Evolutionary conservation across 2,329 filamentous ascomycete species (phyloP).

Genomic region (Knoxdaviesia capensis): DNA sequence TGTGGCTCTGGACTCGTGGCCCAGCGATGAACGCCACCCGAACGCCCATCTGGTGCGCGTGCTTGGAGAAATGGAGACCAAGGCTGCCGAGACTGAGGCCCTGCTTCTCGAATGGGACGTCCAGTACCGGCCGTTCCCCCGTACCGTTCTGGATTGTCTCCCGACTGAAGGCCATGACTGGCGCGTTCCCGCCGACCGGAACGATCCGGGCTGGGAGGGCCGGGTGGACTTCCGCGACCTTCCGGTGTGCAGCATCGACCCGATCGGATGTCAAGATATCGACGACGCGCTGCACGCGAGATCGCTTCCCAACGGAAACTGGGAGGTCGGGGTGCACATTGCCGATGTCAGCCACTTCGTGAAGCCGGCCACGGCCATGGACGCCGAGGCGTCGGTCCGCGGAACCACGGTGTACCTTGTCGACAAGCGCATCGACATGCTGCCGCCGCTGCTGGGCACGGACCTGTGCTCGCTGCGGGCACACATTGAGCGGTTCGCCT

Average conservation of each 20-base stretch:
- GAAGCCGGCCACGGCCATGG: slow-evolving; percentile 93
- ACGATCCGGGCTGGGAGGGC: slow-evolving; percentile 73
- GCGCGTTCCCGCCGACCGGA: slow-evolving; percentile 63
- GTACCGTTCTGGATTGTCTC: slow-evolving; percentile 83
- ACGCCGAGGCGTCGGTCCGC: slow-evolving; percentile 78
- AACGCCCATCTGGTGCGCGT: slow-evolving; percentile 87
- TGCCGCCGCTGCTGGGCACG: slow-evolving; percentile 87
- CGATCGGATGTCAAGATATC: slow-evolving; percentile 89
- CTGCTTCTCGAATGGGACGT: slow-evolving; percentile 90
- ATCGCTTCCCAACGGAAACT: slow-evolving; percentile 75
- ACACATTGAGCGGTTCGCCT: slow-evolving; percentile 85
- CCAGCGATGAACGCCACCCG: slow-evolving; percentile 79
- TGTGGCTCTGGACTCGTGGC: slow-evolving; percentile 90
- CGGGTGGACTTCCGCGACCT: slow-evolving; percentile 68
- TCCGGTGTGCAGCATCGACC: slow-evolving; percentile 93
- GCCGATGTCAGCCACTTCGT: slow-evolving; percentile 99
- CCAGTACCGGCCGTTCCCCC: slow-evolving; percentile 92
- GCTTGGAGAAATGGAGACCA: slow-evolving; percentile 82
- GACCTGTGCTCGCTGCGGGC: slow-evolving; percentile 94
- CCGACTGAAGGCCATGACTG: slow-evolving; percentile 83
- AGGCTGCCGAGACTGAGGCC: slow-evolving; percentile 94
- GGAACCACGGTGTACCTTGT: slow-evolving; percentile 95
- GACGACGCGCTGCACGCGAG: slow-evolving; percentile 89
- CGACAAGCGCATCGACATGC: slow-evolving; percentile 98
- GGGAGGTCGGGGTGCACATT: slow-evolving; percentile 92